Evolutionary conservation across 148 eudicot genomes (phyloP), one percentile per base, ranked within the genome.

Genomic region (Diospyros lotus): DNA sequence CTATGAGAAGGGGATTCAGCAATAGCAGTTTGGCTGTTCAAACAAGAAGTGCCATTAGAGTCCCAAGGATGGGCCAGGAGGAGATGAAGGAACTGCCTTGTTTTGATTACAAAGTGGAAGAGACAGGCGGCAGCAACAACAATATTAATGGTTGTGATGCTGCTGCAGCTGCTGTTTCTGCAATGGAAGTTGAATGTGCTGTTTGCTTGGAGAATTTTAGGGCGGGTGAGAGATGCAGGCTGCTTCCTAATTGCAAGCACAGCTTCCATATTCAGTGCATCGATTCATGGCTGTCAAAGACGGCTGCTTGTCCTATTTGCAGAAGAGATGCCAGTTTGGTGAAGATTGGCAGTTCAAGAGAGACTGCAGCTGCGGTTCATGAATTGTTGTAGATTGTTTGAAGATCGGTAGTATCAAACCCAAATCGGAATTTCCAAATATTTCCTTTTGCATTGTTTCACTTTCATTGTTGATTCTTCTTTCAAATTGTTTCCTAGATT

Each of bases 121-220:
- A 53, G 14, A 43, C 28, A 44, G 69, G 42, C 40, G 61, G 45
- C 13, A 61, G 9, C 5, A 45, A 18, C 4, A 60, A 61, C 13
- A 61, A 10, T 4, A 45, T n/a, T 2, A 60, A 55, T 28, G 28
- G 28, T 28, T 28, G 28, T 28, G 28, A 28, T 28, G 28, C 28
- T 28, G 28, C 28, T 28, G 28, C 28, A 28, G 28, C 28, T 28
- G 28, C 28, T 28, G 28, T 28, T 28, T 28, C 28, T 28, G 28
- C 18, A 66, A 42, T n/a, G 65, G 68, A 45, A 4, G n/a, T 64
- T 69, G 87, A 80, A 54, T 84, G 87, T 78, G 84, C 80, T 68
- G 84, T 84, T 65, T 84, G 87, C 46, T 81, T 84, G 80, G 87
- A 81, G 59, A 75, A 18, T 40, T 84, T 78, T 11, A 78, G 67